Conservation (phyloP, 352 stramenopile species). For the Pythium sp. region DNA sequence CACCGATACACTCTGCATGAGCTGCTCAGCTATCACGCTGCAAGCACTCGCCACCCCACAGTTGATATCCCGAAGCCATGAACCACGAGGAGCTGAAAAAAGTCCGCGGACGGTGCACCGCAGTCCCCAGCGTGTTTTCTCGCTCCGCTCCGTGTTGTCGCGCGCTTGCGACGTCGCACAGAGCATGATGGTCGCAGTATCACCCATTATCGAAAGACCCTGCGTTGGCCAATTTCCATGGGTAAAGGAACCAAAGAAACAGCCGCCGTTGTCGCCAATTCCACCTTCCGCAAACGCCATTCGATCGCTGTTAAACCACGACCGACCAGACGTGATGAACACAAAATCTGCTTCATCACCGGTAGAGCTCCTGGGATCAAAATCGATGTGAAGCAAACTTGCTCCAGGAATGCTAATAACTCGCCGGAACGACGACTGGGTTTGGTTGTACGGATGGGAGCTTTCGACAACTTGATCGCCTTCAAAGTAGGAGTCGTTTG, state of each 20-base stretch:
- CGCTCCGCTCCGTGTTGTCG: constrained; percentile 23
- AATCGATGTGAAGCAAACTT: constrained; percentile 57
- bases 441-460: constrained; percentile 61
- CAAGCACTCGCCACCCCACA: constrained; percentile 35
- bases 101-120: constrained; percentile 56
- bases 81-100: constrained; percentile 7
- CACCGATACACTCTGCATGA: constrained; percentile 30
- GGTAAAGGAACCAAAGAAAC: constrained; percentile 55
- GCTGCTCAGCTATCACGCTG: constrained; percentile 32
- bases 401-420: constrained; percentile 56
- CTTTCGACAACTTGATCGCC: constrained; percentile 56
- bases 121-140: constrained; percentile 58
- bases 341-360: constrained; percentile 63
- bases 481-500: constrained; percentile 31
- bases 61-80: constrained; percentile 34
- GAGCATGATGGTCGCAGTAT: constrained; percentile 66
- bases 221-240: constrained; percentile 55
- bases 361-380: constrained; percentile 62
- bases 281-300: constrained; percentile 52
- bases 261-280: constrained; percentile 62
- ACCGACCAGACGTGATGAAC: constrained; percentile 53
- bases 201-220: constrained; percentile 54
- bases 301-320: constrained; percentile 58
- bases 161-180: constrained; percentile 61
- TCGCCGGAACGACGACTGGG: constrained; percentile 54